Evolutionary conservation across 805 yeast species (phyloP), one percentile per base, ranked within the genome.

Genomic region (Yamadazyma sp.): DNA sequence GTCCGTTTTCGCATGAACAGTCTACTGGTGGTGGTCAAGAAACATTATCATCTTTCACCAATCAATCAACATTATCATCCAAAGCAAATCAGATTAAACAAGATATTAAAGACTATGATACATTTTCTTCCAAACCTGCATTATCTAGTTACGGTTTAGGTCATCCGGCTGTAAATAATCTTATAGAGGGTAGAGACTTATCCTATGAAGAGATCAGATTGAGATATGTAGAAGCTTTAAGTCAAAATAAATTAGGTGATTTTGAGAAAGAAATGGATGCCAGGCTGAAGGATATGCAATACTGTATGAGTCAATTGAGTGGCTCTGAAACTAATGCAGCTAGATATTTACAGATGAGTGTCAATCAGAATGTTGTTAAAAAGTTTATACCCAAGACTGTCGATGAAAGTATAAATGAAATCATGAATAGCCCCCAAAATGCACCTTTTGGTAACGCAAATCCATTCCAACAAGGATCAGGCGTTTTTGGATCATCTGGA

Each of bases 171-270:
- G 62, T 64, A 7, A 61, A 64, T 30, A 76, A 73, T 45, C 47
- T 78, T 27, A 73, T 78, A 7, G 44, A 57, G 2, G 75, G 70
- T 1, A 56, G 84, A 47, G 83, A 79, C 41, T 50, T 69, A 15
- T 76, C 82, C 0, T 60, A 56, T 15, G 83, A 77, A 40, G 83
- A 78, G 45, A 55, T 65, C 13, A 55, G 83, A 36, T 55, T 69
- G 33, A 67, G 69, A 40, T 75, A 58, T 40, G 55, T 61, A 42
- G 65, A 67, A 33, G 75, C 80, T 0, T 56, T 49, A 29, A 48
- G 56, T 4, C 50, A 51, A 11, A 69, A 69, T 38, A 49, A 50
- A 0, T 16, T 70, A 1, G 52, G 61, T 0, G 63, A 60, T 11
- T 73, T 67, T 43, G 70, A 67, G 27, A 55, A 56, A 11, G 62